Evolutionary conservation across 257 asterid genomes (phyloP).

Genomic region (Nicotiana knightiana): DNA sequence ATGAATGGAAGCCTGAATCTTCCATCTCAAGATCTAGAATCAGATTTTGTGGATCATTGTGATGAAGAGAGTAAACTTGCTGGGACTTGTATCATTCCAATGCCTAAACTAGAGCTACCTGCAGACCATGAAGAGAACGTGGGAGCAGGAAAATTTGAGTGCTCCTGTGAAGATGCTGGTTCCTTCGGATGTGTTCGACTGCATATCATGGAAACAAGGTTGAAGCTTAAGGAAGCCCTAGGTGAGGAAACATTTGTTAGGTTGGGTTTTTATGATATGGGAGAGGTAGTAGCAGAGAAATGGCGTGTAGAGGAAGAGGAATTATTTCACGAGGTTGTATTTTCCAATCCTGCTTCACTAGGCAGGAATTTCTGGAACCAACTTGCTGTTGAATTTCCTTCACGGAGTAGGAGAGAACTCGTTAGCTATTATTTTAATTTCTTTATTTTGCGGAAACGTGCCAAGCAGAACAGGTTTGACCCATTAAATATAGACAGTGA

Average conservation of each 20-base stretch:
- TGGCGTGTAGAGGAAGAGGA: slow-evolving; percentile 35
- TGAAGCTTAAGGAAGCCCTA: slow-evolving; percentile 20
- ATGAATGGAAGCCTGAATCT: background rate
- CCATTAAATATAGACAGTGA: slow-evolving; percentile 31
- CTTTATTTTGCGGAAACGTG: slow-evolving; percentile 30
- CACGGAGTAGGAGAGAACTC: slow-evolving; percentile 28
- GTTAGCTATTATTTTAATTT: slow-evolving; percentile 38
- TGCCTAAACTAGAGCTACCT: slow-evolving; percentile 14
- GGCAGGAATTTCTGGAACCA: slow-evolving; percentile 33
- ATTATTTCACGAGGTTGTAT: slow-evolving; percentile 29
- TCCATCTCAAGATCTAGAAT: slow-evolving; percentile 8
- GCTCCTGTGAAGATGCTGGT: slow-evolving; percentile 33
- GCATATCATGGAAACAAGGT: slow-evolving; percentile 30
- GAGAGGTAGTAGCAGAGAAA: slow-evolving; percentile 29
- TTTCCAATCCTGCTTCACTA: slow-evolving; percentile 20
- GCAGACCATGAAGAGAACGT: slow-evolving; percentile 8
- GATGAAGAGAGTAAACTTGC: slow-evolving; percentile 14
- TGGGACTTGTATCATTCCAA: slow-evolving; percentile 30
- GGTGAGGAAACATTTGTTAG: slow-evolving; percentile 25
- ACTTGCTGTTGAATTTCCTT: slow-evolving; percentile 27
- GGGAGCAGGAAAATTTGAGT: slow-evolving; percentile 26
- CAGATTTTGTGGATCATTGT: background rate
- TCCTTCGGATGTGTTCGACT: slow-evolving; percentile 26
- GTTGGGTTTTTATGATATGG: slow-evolving; percentile 32
- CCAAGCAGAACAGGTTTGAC: slow-evolving; percentile 35